A percentile compares a stretch with the other conserved stretches of the same genome.
Evolutionary conservation across 139 green algal species (phyloP).

Genomic region (Chlamydomonas eustigma): DNA sequence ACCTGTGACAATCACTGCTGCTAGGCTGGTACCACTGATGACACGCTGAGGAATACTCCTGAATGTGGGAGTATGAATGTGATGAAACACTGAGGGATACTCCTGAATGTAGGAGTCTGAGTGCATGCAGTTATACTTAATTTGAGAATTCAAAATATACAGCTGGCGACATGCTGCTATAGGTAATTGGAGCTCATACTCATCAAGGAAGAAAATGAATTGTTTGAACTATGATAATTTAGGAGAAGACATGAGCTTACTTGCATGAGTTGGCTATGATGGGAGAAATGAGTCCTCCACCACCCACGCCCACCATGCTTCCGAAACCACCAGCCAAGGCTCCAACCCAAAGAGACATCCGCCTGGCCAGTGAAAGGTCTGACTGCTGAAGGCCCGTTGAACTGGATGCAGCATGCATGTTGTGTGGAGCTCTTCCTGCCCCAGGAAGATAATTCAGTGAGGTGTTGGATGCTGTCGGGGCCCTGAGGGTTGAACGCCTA

Average conservation of each 20-base stretch:
- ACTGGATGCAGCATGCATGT: too few species aligned
- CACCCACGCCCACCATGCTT: slow-evolving; percentile 73
- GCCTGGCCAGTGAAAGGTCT: slow-evolving; percentile 25
- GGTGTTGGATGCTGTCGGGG: too few species aligned
- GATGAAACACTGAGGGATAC: slow-evolving; percentile 52
- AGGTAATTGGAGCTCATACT: too few species aligned
- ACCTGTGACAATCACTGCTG: slow-evolving; percentile 65
- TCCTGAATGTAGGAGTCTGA: slow-evolving; percentile 10
- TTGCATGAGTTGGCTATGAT: slow-evolving; percentile 60
- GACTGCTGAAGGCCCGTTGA: neutral
- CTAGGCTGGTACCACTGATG: slow-evolving; percentile 66
- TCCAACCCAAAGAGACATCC: slow-evolving; percentile 34
- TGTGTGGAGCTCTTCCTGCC: too few species aligned
- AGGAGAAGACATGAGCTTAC: too few species aligned
- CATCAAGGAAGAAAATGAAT: too few species aligned
- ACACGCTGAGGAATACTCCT: slow-evolving; percentile 45
- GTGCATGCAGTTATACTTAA: neutral
- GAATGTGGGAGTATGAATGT: too few species aligned
- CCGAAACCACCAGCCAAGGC: slow-evolving; percentile 62
- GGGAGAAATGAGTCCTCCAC: slow-evolving; percentile 72
- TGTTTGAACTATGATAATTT: too few species aligned
- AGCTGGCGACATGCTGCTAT: too few species aligned
- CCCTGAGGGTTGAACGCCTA: too few species aligned
- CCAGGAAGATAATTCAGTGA: too few species aligned
- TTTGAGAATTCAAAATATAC: too few species aligned